These are phyloP conservation scores for Rhododendron ferrugineum DNA, from an alignment of 148 eudicot genomes.

Conservation along the genomic window DNA sequence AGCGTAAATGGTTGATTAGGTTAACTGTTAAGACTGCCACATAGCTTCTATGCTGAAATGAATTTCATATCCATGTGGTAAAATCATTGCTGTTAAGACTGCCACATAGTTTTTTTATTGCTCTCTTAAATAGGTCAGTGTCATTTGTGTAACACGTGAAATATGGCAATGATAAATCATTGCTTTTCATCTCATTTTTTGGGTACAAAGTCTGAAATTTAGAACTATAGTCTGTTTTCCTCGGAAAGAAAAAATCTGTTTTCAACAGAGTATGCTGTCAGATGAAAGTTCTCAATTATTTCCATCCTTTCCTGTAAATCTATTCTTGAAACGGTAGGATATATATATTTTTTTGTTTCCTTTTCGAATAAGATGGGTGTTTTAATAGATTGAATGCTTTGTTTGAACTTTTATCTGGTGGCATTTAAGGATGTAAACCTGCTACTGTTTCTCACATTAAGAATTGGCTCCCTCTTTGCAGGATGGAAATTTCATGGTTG, in stretches of 20 bases:
- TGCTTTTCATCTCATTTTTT: background rate
- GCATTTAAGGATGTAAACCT: conserved; percentile 4
- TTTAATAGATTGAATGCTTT: background rate
- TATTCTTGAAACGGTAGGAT: background rate
- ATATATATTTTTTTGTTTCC: background rate
- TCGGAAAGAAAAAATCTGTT: background rate
- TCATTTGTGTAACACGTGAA: background rate
- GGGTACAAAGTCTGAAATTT: background rate
- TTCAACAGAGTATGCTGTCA: background rate
- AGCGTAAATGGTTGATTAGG: background rate
- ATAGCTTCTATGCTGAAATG: background rate
- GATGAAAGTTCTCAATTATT: background rate
- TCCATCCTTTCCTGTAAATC: background rate
- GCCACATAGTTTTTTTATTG: background rate
- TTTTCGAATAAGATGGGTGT: background rate
- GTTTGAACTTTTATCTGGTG: background rate
- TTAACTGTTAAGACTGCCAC: background rate
- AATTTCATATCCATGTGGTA: background rate
- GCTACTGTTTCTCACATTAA: background rate
- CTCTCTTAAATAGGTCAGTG: background rate
- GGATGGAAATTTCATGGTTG: conserved; percentile 98
- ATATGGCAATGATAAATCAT: background rate
- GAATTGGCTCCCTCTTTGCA: conserved; percentile 30
- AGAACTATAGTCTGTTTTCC: background rate
- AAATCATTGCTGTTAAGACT: background rate